phyloP scores from a whole-genome alignment of 306 rosid species.

The Astragalus glycyphyllos region DNA sequence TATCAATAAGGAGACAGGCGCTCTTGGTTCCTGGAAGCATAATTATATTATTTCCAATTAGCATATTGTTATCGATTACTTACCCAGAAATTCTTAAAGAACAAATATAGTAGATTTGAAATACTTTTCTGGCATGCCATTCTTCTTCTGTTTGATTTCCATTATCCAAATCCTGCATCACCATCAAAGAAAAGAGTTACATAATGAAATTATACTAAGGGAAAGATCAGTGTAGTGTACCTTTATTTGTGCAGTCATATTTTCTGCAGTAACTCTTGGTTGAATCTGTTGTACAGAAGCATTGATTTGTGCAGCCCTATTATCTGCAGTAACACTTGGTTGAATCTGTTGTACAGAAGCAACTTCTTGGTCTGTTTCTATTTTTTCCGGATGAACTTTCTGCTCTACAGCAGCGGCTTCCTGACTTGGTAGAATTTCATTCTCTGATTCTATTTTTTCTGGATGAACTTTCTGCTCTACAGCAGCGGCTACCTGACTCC shows the following conservation, averaged over 20 bases:
- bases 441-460: slow-evolving; percentile 66
- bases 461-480: slow-evolving; percentile 50
- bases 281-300: slow-evolving; percentile 47
- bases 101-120: slow-evolving; percentile 24
- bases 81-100: slow-evolving; percentile 2
- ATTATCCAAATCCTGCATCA: slow-evolving; percentile 62
- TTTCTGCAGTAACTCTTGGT: slow-evolving; percentile 49
- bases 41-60: slow-evolving; percentile 34
- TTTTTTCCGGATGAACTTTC: slow-evolving; percentile 48
- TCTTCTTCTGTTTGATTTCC: slow-evolving; percentile 58
- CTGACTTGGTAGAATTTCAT: slow-evolving; percentile 61
- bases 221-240: slow-evolving; percentile 46
- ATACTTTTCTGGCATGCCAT: slow-evolving; percentile 59
- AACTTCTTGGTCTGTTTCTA: slow-evolving; percentile 42
- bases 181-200: slow-evolving; percentile 37
- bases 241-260: slow-evolving; percentile 44
- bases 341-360: slow-evolving; percentile 47
- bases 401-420: slow-evolving; percentile 46
- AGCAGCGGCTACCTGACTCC: slow-evolving; percentile 48
- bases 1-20: slow-evolving; percentile 53
- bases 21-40: slow-evolving; percentile 63
- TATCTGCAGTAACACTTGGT: slow-evolving; percentile 49
- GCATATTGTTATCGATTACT: slow-evolving; percentile 3
- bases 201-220: slow-evolving; percentile 24
- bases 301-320: slow-evolving; percentile 40